These are phyloP conservation scores for Irpex lacteus DNA, from an alignment of 1,284 basidiomycete genomes.

Conservation along the genomic window DNA sequence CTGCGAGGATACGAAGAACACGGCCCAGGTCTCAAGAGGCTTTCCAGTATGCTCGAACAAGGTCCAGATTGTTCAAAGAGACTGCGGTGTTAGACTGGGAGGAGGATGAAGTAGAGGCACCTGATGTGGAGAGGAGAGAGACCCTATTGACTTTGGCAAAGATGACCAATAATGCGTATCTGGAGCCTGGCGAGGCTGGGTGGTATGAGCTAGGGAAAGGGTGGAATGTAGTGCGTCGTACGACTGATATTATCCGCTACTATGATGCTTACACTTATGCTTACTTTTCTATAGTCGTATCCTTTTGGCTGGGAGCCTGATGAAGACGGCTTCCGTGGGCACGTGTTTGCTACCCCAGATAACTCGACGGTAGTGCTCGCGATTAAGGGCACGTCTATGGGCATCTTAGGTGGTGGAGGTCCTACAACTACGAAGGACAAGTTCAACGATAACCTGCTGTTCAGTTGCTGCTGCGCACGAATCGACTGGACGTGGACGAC, in stretches of 20 bases:
- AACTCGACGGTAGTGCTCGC: conserved; percentile 87
- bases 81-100: conserved; percentile 42
- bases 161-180: conserved; percentile 90
- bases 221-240: conserved; percentile 58
- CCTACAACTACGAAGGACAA: conserved; percentile 91
- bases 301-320: conserved; percentile 94
- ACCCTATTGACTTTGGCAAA: conserved; percentile 84
- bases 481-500: conserved; percentile 94
- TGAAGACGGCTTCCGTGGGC: conserved; percentile 86
- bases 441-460: conserved; percentile 92
- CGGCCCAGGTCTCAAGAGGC: conserved; percentile 51
- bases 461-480: conserved; percentile 95
- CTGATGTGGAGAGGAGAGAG: conserved; percentile 75
- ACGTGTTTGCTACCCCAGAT: conserved; percentile 83
- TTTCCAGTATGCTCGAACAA: conserved; percentile 45
- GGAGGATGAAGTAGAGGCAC: conserved; percentile 53
- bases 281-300: conserved; percentile 45
- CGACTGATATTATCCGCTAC: neutral
- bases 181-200: conserved; percentile 45
- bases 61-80: conserved; percentile 48
- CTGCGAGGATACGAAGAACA: conserved; percentile 35
- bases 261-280: too few species aligned
- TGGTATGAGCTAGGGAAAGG: conserved; percentile 77
- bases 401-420: conserved; percentile 75
- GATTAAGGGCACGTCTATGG: conserved; percentile 92